Conservation (phyloP, 768 basidiomycete genomes). For the Pisolithus marmoratus region DNA sequence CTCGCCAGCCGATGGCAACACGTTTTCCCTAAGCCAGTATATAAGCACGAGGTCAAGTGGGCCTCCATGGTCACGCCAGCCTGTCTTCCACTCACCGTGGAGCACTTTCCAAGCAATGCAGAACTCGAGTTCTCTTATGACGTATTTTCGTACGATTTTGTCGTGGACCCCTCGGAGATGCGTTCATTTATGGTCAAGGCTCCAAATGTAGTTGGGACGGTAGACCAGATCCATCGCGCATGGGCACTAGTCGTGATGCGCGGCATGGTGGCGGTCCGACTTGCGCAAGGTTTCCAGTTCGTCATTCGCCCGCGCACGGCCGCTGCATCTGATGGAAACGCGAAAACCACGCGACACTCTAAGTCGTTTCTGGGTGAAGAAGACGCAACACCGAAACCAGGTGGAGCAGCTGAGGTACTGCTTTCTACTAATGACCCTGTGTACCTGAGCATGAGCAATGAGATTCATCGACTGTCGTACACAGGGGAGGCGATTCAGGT, state of each 20-base stretch:
- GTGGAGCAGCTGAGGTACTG: slow-evolving; percentile 63
- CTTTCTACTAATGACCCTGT: slow-evolving; percentile 62
- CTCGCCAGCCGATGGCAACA: slow-evolving; percentile 92
- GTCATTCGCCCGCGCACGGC: slow-evolving; percentile 48
- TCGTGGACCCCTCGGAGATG: slow-evolving; percentile 80
- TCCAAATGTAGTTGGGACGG: slow-evolving; percentile 39
- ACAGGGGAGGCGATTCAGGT: slow-evolving; percentile 90
- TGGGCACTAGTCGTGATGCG: slow-evolving; percentile 84
- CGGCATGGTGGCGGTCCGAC: slow-evolving; percentile 87
- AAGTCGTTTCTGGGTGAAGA: slow-evolving; percentile 58
- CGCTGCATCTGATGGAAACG: slow-evolving; percentile 26
- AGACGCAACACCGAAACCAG: slow-evolving; percentile 46
- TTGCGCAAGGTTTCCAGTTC: slow-evolving; percentile 95
- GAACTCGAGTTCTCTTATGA: slow-evolving; percentile 77
- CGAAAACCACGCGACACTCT: slow-evolving; percentile 35
- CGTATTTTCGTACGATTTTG: slow-evolving; percentile 83
- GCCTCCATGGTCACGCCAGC: slow-evolving; percentile 76
- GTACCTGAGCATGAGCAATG: slow-evolving; percentile 91
- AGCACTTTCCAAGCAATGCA: slow-evolving; percentile 72
- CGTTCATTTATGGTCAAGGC: slow-evolving; percentile 80
- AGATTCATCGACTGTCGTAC: slow-evolving; percentile 90
- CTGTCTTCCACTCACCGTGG: slow-evolving; percentile 86
- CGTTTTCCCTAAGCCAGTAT: slow-evolving; percentile 63
- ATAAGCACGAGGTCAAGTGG: slow-evolving; percentile 91
- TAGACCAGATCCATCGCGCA: slow-evolving; percentile 56